These are phyloP conservation scores for Podospora bellae-mahoneyi DNA, from an alignment of 495 filamentous ascomycete genomes.

Conservation along the genomic window DNA sequence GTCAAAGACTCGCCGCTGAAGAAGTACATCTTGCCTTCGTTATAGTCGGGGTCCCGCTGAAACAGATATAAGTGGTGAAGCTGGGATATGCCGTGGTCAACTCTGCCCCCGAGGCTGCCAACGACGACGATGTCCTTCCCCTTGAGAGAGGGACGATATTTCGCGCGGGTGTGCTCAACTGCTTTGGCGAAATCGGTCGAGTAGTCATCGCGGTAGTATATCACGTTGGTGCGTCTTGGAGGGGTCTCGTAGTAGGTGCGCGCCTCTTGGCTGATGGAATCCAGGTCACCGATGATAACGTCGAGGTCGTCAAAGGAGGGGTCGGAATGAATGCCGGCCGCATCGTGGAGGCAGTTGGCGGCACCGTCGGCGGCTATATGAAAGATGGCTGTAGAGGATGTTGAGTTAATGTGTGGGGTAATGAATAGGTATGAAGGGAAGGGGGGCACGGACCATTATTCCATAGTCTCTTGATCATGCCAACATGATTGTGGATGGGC, in stretches of 20 bases:
- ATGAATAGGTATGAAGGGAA: background rate
- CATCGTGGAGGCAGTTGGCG: constrained; percentile 73
- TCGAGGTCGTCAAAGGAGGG: constrained; percentile 50
- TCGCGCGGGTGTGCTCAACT: constrained; percentile 46
- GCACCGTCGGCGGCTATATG: constrained; percentile 86
- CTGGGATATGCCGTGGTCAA: constrained; percentile 87
- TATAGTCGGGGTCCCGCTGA: constrained; percentile 44
- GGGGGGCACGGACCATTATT: constrained; percentile 49
- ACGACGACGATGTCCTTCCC: constrained; percentile 58
- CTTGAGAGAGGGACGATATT: background rate
- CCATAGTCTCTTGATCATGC: constrained; percentile 50
- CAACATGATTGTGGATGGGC: constrained; percentile 56
- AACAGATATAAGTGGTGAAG: constrained; percentile 73
- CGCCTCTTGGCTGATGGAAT: constrained; percentile 64
- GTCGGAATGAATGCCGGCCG: constrained; percentile 30
- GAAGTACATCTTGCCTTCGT: constrained; percentile 58
- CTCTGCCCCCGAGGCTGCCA: constrained; percentile 83
- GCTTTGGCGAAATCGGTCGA: constrained; percentile 71
- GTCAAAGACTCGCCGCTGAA: constrained; percentile 75
- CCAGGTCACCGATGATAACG: constrained; percentile 81
- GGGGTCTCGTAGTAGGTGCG: constrained; percentile 55
- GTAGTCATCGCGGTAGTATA: constrained; percentile 71
- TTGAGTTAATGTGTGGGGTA: background rate
- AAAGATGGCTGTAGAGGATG: constrained; percentile 45
- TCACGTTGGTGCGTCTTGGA: constrained; percentile 50